Percentiles rank a stretch among this genome's conserved stretches.
phyloP scores from a whole-genome alignment of 1,284 basidiomycete species.

The Apiotrichum gracile region DNA sequence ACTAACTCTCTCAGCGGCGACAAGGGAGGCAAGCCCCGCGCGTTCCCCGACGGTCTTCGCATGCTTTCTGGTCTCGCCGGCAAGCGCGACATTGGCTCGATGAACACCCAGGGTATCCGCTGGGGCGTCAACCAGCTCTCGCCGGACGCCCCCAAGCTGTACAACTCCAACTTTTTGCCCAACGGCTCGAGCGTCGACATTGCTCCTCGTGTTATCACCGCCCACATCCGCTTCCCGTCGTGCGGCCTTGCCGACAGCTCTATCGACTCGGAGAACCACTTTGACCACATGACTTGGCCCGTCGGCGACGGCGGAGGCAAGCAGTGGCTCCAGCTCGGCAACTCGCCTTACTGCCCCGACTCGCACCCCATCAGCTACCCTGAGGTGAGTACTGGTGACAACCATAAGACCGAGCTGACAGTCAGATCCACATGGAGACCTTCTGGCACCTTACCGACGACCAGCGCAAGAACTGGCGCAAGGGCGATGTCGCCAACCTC shows the following conservation, averaged over 20 bases:
- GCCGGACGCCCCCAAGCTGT: neutral
- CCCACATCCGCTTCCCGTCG: slow-evolving; percentile 33
- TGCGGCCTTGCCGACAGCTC: slow-evolving; percentile 32
- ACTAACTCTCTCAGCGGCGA: no score
- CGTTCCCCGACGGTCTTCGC: slow-evolving; percentile 41
- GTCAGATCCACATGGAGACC: neutral
- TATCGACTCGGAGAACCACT: slow-evolving; percentile 35
- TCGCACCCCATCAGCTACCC: slow-evolving; percentile 31
- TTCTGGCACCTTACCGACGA: neutral
- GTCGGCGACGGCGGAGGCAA: neutral
- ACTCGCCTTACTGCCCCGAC: neutral
- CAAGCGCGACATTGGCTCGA: slow-evolving; percentile 15
- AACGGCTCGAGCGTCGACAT: slow-evolving; percentile 17
- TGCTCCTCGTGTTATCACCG: slow-evolving; percentile 8
- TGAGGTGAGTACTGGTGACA: slow-evolving; percentile 24
- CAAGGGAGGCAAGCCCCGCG: slow-evolving; percentile 21
- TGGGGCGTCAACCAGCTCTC: neutral
- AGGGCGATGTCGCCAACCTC: slow-evolving; percentile 25
- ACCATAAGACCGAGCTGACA: slow-evolving; percentile 6
- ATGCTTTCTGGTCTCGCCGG: slow-evolving; percentile 37
- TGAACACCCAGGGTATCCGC: neutral
- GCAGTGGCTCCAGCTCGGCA: neutral
- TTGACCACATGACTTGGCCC: slow-evolving; percentile 43
- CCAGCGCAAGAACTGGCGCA: slow-evolving; percentile 1
- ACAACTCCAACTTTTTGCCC: slow-evolving; percentile 25